Conservation (phyloP, 202 grass and related monocot genomes). For the Schoenoplectus triqueter region DNA sequence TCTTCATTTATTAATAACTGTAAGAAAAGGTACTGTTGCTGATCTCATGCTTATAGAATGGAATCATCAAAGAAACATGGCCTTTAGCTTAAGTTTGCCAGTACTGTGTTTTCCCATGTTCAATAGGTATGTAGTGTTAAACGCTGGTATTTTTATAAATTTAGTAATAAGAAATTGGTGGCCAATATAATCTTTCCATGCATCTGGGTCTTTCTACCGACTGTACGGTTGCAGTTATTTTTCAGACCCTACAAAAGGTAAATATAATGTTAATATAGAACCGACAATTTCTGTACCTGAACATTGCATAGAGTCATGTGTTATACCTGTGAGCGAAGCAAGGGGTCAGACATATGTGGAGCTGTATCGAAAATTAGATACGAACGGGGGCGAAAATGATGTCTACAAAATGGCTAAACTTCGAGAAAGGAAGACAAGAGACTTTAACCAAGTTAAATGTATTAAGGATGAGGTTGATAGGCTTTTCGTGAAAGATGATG, state of each 20-base stretch:
- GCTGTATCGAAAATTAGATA: no score
- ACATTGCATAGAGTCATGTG: neutral
- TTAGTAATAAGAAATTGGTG: neutral
- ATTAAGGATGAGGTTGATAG: no score
- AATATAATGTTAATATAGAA: neutral
- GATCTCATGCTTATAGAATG: neutral
- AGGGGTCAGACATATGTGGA: no score
- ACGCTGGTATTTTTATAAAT: neutral
- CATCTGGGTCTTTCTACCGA: neutral
- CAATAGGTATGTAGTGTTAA: constrained; percentile 8
- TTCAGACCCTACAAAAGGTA: neutral
- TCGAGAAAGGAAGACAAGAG: no score
- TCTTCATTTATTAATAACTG: neutral
- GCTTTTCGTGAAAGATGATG: no score
- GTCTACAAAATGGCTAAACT: no score
- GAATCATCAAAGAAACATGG: neutral
- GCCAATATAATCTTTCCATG: neutral
- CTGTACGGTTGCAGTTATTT: constrained; percentile 11
- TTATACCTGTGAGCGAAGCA: neutral
- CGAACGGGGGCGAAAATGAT: no score
- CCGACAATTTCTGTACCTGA: constrained; percentile 1
- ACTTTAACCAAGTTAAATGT: no score
- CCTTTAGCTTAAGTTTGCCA: neutral
- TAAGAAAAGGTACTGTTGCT: neutral
- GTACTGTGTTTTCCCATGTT: neutral